These are phyloP conservation scores for Lasiosphaeris hirsuta DNA, from an alignment of 495 filamentous ascomycete genomes.

Conservation along the genomic window DNA sequence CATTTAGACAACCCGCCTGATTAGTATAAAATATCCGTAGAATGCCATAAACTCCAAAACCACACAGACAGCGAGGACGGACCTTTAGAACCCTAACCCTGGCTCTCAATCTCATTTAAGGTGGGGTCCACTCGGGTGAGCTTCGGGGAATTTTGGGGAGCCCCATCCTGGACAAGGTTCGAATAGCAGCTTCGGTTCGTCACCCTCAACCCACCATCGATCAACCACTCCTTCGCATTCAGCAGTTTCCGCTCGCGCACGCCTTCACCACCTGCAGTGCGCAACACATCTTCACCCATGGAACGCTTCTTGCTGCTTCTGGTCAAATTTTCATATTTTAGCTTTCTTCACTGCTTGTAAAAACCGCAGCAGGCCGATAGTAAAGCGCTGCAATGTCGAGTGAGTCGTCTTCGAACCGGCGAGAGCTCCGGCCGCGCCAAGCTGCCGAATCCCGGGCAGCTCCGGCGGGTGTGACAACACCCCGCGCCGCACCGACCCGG, in stretches of 20 bases:
- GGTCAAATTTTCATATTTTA: neutral
- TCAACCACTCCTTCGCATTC: no score
- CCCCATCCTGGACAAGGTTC: neutral
- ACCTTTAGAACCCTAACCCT: no score
- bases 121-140: neutral
- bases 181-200: neutral
- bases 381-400: neutral
- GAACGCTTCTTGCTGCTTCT: no score
- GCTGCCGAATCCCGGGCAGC: conserved; percentile 13
- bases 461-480: conserved; percentile 14
- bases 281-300: no score
- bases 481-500: conserved; percentile 16
- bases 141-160: neutral
- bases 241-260: no score
- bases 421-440: conserved; percentile 27
- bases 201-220: no score
- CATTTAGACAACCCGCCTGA: no score
- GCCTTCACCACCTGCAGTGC: no score
- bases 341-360: conserved; percentile 5
- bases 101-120: no score
- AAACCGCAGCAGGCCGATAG: conserved; percentile 8
- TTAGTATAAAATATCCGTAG: no score
- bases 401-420: conserved; percentile 3
- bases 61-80: no score
- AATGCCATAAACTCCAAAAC: no score